A percentile compares a stretch with the other conserved stretches of the same genome.
Conservation (phyloP, 1,284 basidiomycete genomes). For the Ganoderma leucocontextum region DNA sequence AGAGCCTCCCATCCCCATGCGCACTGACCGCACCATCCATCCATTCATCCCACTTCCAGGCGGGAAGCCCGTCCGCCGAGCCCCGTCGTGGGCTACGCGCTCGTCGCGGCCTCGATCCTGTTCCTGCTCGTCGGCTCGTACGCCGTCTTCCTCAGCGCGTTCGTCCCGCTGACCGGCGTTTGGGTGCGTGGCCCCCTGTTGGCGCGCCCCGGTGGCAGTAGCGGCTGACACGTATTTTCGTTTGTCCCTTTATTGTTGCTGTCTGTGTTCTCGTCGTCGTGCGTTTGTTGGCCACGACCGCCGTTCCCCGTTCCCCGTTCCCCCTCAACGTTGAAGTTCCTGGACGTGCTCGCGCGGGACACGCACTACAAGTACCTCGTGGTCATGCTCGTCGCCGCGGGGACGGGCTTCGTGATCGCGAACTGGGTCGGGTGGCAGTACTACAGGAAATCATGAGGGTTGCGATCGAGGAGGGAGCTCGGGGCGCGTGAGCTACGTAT, state of each 20-base stretch:
- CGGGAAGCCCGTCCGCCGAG: constrained; percentile 33
- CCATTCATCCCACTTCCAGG: background rate
- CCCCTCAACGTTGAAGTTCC: constrained; percentile 49
- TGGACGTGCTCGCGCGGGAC: constrained; percentile 72
- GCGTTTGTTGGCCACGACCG: background rate
- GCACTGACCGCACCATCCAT: too few species aligned
- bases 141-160: constrained; percentile 70
- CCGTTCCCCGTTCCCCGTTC: background rate
- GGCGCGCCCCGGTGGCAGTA: background rate
- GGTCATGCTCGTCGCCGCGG: constrained; percentile 82
- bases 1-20: too few species aligned
- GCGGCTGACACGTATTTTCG: background rate
- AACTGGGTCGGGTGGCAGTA: constrained; percentile 99
- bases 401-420: constrained; percentile 89
- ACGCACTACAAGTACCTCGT: constrained; percentile 91
- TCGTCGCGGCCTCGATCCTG: constrained; percentile 54
- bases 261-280: background rate
- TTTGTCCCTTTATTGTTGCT: background rate
- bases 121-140: constrained; percentile 70
- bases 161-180: constrained; percentile 61
- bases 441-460: constrained; percentile 79
- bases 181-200: constrained; percentile 48
- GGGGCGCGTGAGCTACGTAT: background rate
- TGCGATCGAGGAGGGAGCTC: background rate
- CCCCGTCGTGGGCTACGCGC: constrained; percentile 52